Evolutionary conservation across 208 protist genomes (phyloP), one percentile per base, ranked within the genome.

Genomic region (Trypanosoma grayi): DNA sequence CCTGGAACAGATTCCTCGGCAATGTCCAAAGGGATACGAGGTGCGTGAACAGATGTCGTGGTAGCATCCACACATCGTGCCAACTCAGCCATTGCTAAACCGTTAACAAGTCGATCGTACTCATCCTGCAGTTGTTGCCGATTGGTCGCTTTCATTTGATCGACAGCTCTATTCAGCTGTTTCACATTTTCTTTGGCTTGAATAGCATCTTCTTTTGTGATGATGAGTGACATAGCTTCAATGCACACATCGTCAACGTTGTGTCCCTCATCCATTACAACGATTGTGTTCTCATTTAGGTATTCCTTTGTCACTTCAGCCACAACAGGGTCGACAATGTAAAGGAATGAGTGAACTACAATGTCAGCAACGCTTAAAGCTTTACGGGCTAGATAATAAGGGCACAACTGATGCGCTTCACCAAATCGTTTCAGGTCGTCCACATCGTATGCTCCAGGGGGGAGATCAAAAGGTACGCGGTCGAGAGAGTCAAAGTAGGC

Each of bases 191-290:
- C 74, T 47, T 78, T 84, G 8, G 84, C 83, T 1, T 77, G 67
- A 45, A 93, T 75, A 2, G 98, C 73, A 27, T 93, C 88, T 16
- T 89, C 76, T 41, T 93, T 89, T 31, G 93, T 98, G 34, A 99
- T 81, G 60, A 97, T 97, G 11, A 99, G 83, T 55, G 92, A 98
- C 76, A 99, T 92, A 7, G 95, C 87, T 69, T 99, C 98, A 66
- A 99, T 99, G 75, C 98, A 99, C 7, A 99, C 97, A 70, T 99
- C 98, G 75, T 99, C 98, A 40, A 99, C 99, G 74, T 99, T 99
- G 79, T 99, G 99, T 4, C 98, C 99, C 75, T 99, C 98, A 70
- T 99, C 98, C 84, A 99, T 99, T 4, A 99, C 94, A 8, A 99
- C 90, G 52, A 99, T 98, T 10, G 85, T 98, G 59, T 99, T 96